phyloP scores from a whole-genome alignment of 768 basidiomycete species.

The Hortiboletus flavorubellus region DNA sequence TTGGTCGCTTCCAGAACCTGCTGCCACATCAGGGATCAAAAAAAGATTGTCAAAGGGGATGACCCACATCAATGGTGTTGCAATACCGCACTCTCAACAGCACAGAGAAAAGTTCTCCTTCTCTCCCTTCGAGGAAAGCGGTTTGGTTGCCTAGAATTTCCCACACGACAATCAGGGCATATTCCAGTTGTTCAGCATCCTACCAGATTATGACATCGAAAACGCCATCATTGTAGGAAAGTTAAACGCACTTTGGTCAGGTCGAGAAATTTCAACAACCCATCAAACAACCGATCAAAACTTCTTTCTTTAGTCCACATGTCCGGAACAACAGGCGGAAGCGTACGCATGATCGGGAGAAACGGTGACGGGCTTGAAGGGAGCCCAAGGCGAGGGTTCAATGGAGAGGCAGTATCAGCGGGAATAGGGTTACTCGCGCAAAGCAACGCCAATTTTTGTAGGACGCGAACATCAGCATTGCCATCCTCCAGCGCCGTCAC shows the following conservation, averaged over 20 bases:
- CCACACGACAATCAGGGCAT: constrained; percentile 79
- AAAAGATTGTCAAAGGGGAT: background rate
- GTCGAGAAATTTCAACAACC: constrained; percentile 60
- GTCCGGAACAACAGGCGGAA: constrained; percentile 46
- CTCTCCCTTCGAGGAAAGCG: constrained; percentile 70
- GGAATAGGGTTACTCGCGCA: constrained; percentile 57
- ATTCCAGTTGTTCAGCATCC: constrained; percentile 65
- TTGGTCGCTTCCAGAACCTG: constrained; percentile 84
- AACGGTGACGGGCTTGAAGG: constrained; percentile 61
- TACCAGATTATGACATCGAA: constrained; percentile 28
- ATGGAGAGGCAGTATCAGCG: constrained; percentile 43
- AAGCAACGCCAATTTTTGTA: constrained; percentile 66
- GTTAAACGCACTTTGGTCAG: constrained; percentile 52
- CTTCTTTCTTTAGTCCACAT: constrained; percentile 72
- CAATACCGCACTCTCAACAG: constrained; percentile 73
- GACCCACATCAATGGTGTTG: constrained; percentile 63
- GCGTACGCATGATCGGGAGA: constrained; percentile 34
- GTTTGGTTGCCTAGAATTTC: constrained; percentile 78
- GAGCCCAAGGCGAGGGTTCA: constrained; percentile 48
- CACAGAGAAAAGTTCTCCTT: constrained; percentile 70
- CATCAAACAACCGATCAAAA: constrained; percentile 68
- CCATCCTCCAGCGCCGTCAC: constrained; percentile 54
- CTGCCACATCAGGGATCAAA: background rate
- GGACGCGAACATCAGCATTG: constrained; percentile 45
- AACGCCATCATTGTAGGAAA: background rate